Conservation (phyloP, 116 monocot species). For the Papilionanthe hybrid region DNA sequence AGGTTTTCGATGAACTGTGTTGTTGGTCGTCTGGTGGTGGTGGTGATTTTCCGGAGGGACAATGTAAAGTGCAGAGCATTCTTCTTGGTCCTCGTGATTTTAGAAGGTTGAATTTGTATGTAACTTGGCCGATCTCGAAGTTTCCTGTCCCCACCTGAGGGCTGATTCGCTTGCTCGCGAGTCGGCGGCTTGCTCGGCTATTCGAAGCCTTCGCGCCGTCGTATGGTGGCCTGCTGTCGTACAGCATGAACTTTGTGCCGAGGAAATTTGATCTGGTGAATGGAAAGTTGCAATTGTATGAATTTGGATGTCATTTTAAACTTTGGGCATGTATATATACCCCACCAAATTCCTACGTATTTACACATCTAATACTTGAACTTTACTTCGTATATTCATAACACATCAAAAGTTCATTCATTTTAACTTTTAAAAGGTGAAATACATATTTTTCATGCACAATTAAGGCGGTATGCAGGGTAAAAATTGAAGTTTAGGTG, state of each 20-base stretch:
- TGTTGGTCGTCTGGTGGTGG: slow-evolving; percentile 5
- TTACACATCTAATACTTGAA: too few species aligned
- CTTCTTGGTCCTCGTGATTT: slow-evolving; percentile 78
- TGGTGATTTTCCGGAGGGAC: slow-evolving; percentile 11
- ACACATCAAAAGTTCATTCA: too few species aligned
- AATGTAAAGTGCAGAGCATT: slow-evolving; percentile 49
- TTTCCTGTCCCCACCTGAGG: slow-evolving; percentile 64
- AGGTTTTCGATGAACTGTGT: slow-evolving; percentile 3
- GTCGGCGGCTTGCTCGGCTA: slow-evolving; percentile 46
- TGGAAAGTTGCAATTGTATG: too few species aligned
- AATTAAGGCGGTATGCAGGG: too few species aligned
- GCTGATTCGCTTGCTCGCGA: slow-evolving; percentile 72
- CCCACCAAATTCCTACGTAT: too few species aligned
- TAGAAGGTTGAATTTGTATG: slow-evolving; percentile 85
- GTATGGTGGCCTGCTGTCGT: slow-evolving; percentile 59
- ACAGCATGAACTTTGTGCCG: slow-evolving; percentile 69
- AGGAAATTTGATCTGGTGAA: slow-evolving; percentile 69
- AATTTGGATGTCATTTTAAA: too few species aligned
- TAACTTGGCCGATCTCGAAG: slow-evolving; percentile 67
- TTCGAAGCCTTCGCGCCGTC: slow-evolving; percentile 49
- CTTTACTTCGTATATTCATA: too few species aligned
- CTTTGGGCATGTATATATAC: too few species aligned
- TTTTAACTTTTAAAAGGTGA: too few species aligned
- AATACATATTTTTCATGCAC: too few species aligned
- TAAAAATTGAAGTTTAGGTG: too few species aligned